These are phyloP conservation scores for Coix lacrymajobi DNA, from an alignment of 176 grass and related monocot genomes.

Conservation along the genomic window DNA sequence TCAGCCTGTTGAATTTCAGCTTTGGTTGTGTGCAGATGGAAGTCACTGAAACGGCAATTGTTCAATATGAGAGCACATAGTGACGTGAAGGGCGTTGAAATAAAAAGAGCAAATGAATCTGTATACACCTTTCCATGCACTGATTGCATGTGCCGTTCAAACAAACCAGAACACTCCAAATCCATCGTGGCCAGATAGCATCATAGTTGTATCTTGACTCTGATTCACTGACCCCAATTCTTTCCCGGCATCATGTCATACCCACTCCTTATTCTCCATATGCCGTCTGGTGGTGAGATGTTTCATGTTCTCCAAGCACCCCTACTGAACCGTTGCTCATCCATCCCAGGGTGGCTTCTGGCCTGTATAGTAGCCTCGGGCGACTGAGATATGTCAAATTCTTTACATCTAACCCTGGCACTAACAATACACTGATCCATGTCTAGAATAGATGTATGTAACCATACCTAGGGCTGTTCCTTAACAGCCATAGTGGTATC, in stretches of 20 bases:
- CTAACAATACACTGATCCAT: conserved; percentile 34
- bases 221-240: conserved; percentile 45
- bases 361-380: conserved; percentile 22
- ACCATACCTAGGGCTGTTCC: conserved; percentile 15
- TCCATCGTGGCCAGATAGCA: conserved; percentile 54
- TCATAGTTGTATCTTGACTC: conserved; percentile 25
- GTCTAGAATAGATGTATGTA: conserved; percentile 12
- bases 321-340: conserved; percentile 20
- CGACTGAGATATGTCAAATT: background rate
- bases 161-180: conserved; percentile 58
- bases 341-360: conserved; percentile 6
- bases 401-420: conserved; percentile 25
- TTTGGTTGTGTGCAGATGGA: conserved; percentile 69
- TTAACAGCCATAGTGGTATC: conserved; percentile 1
- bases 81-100: conserved; percentile 82
- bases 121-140: conserved; percentile 84
- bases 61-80: conserved; percentile 78
- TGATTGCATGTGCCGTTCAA: conserved; percentile 82
- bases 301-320: conserved; percentile 16
- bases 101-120: conserved; percentile 90
- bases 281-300: conserved; percentile 44
- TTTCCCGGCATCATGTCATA: conserved; percentile 21
- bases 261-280: conserved; percentile 70
- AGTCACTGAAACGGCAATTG: conserved; percentile 75
- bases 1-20: background rate